These are phyloP conservation scores for Tolypocladium amazonense DNA, from an alignment of 2,329 filamentous ascomycete species.

Conservation along the genomic window DNA sequence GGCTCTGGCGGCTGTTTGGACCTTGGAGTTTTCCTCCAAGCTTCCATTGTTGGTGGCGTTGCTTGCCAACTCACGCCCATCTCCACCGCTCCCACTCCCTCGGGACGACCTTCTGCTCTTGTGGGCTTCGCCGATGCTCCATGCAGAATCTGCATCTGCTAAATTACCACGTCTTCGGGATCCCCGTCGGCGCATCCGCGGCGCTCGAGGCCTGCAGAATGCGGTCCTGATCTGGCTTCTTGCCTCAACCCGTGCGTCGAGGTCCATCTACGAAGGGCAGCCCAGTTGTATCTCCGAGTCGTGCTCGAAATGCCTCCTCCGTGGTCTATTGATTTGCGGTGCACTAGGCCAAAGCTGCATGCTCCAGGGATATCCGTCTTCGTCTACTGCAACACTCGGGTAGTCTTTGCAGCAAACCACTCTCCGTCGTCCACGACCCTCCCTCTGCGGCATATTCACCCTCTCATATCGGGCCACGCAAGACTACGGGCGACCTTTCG, in stretches of 20 bases:
- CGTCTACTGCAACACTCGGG: not conserved
- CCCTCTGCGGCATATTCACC: not conserved
- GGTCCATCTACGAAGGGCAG: not conserved
- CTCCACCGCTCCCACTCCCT: not conserved
- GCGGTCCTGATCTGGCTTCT: not conserved
- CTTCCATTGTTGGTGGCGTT: not conserved
- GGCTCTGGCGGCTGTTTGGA: not conserved
- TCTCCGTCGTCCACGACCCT: not conserved
- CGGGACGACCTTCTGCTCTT: not conserved
- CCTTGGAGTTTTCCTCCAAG: not conserved
- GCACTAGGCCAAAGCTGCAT: not conserved
- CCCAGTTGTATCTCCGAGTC: not conserved
- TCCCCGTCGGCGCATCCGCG: not conserved
- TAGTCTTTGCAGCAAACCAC: not conserved
- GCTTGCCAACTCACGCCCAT: not conserved
- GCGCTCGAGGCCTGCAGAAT: not conserved
- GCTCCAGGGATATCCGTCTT: not conserved
- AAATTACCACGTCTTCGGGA: not conserved
- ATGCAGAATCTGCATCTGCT: not conserved
- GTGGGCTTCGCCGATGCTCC: not conserved
- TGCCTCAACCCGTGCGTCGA: not conserved
- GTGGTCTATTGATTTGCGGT: not conserved
- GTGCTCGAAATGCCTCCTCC: not conserved
- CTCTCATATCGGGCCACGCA: not conserved
- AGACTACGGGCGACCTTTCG: not conserved